Evolutionary conservation across 306 rosid species (phyloP), one percentile per base, ranked within the genome.

Genomic region (Ceratonia siliqua): DNA sequence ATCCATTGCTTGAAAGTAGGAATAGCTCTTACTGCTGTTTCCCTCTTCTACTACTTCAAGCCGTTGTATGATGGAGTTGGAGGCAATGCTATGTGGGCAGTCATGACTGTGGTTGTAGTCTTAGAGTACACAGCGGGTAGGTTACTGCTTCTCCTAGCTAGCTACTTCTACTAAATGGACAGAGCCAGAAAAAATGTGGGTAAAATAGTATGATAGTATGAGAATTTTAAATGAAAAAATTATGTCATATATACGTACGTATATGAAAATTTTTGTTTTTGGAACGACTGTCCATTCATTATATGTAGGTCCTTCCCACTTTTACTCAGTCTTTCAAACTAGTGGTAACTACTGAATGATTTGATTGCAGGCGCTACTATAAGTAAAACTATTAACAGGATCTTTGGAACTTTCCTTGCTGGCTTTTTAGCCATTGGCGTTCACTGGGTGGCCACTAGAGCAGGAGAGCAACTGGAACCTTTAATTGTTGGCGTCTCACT

Each of bases 1-100:
- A 82, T 90, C 35, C 97, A 94, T 74, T 61, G 93, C 54, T 56
- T 94, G 48, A 94, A 94, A 41, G 95, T 92, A 12, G 97, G 93
- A 69, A 43, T 81, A 67, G 99, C 97, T 46, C 97, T 94, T 56
- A 68, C 96, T 6, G 67, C 79, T 33, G 99, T 94, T 30, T 92
- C 97, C 0, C 41, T 90, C 41, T 82, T 87, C 78, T 94, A 94
- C 83, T 94, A 87, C 41, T 33, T 87, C 82, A 92, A 90, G 68
- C 95, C 99, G 81, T 69, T 94, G 72, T 80, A 87, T 33, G 76
- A 85, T 8, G 86, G 89, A 20, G 76, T 87, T 70, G 96, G 92
- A 64, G 90, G 86, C 33, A 87, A 67, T 78, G 84, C 89, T 46
- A 85, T 87, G 84, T 90, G 96, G 96, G 92, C 86, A 8, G 79